Evolutionary conservation across 805 yeast species (phyloP), one percentile per base, ranked within the genome.

Genomic region (Myxozyma mucilagina): DNA sequence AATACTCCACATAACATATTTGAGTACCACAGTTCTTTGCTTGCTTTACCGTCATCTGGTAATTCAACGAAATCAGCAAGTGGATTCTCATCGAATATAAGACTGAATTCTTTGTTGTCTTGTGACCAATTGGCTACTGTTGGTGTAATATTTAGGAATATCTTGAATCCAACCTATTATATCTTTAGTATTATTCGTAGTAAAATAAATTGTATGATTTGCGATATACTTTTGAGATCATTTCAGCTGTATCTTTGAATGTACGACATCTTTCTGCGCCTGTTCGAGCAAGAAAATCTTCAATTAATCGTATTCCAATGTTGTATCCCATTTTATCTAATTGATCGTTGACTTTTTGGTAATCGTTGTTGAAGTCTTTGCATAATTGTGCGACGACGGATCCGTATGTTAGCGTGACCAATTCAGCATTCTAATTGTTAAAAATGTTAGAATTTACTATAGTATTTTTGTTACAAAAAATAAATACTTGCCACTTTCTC

Each of bases 351-450:
- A 94, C 97, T 69, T 86, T 86, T 6, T 71, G 72, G 73, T 90
- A 92, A 73, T 92, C 89, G 65, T 84, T 80, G 57, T 86, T 82
- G 73, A 82, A 86, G 71, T 94, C 98, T 60, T 86, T 84, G 72
- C 97, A 91, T 56, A 94, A 77, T 70, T 93, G 97, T 13, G 96
- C 84, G 51, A 94, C 98, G 51, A 94, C 84, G 2, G 97, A 86
- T 9, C 99, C 99, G 70, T 94, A 94, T 0, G 97, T 93, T 61
- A 94, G 77, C n/a, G 97, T 90, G 75, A 94, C 90, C 55, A 94
- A 80, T 75, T 94, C 99, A 1, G 96, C 87, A 72, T 92, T 94
- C 87, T 85, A 57, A 59, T 61, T 68, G 18, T 34, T n/a, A 39
- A 18, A 24, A 24, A n/a, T 18, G 2, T 18, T 4, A n/a, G 16